Conservation (phyloP, 352 stramenopile species). For the Globisporangium parvum region DNA sequence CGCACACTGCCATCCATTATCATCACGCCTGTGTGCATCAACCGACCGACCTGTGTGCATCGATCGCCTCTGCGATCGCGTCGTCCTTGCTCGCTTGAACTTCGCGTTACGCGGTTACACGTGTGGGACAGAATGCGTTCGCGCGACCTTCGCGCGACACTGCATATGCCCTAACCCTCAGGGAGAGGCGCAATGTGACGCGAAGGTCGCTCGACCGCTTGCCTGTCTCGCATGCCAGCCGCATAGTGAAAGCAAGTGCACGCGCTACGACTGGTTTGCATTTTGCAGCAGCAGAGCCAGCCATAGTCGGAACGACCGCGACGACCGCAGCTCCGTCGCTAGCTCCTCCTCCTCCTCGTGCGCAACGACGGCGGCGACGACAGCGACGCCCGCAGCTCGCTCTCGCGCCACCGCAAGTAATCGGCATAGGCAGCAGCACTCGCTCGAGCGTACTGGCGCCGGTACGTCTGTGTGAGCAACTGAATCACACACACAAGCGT, state of each 20-base stretch:
- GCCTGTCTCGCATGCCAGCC: neutral
- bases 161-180: neutral
- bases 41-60: no score
- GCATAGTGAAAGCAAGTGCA: neutral
- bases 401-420: no score
- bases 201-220: neutral
- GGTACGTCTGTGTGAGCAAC: neutral
- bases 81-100: no score
- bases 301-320: neutral
- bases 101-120: no score
- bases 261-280: neutral
- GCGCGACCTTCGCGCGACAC: slow-evolving; percentile 12
- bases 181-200: neutral
- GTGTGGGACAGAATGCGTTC: neutral
- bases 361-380: neutral
- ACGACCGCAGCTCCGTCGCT: neutral
- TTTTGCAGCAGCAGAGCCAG: neutral
- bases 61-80: no score
- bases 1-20: no score
- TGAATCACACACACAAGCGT: neutral
- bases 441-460: no score
- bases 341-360: no score
- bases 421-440: no score
- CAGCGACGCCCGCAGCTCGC: neutral
- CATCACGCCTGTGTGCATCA: no score